Conservation (phyloP, 148 eudicot genomes). For the Selenicereus undatus region DNA sequence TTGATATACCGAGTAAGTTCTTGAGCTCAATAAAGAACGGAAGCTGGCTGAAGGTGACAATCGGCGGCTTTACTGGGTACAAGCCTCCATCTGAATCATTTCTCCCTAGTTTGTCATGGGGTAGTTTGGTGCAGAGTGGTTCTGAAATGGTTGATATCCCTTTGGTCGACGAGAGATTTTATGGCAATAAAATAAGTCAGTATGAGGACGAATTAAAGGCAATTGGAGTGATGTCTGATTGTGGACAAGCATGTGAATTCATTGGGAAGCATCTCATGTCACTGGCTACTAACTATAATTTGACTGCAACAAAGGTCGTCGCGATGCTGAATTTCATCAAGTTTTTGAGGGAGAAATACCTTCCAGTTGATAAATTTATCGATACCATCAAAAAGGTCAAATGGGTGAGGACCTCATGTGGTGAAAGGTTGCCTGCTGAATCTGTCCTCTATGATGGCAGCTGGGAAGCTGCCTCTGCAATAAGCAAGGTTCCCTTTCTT, state of each 20-base stretch:
- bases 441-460: conserved; percentile 41
- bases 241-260: conserved; percentile 41
- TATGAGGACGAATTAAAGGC: conserved; percentile 49
- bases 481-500: conserved; percentile 50
- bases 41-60: conserved; percentile 48
- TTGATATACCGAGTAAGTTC: conserved; percentile 33
- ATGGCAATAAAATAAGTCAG: conserved; percentile 31
- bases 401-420: conserved; percentile 55
- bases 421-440: conserved; percentile 38
- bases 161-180: conserved; percentile 42
- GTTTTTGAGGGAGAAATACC: conserved; percentile 32
- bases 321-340: conserved; percentile 48
- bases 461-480: conserved; percentile 42
- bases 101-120: conserved; percentile 37
- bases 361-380: conserved; percentile 41
- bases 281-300: conserved; percentile 30
- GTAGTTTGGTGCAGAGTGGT: conserved; percentile 37
- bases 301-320: conserved; percentile 42
- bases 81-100: conserved; percentile 57
- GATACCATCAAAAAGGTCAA: conserved; percentile 28
- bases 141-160: conserved; percentile 55
- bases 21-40: conserved; percentile 41
- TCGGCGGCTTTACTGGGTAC: conserved; percentile 37
- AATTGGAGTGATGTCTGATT: conserved; percentile 57
- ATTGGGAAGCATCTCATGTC: conserved; percentile 53